Evolutionary conservation across 2,329 filamentous ascomycete genomes (phyloP).

Genomic region (Fusarium sp.): DNA sequence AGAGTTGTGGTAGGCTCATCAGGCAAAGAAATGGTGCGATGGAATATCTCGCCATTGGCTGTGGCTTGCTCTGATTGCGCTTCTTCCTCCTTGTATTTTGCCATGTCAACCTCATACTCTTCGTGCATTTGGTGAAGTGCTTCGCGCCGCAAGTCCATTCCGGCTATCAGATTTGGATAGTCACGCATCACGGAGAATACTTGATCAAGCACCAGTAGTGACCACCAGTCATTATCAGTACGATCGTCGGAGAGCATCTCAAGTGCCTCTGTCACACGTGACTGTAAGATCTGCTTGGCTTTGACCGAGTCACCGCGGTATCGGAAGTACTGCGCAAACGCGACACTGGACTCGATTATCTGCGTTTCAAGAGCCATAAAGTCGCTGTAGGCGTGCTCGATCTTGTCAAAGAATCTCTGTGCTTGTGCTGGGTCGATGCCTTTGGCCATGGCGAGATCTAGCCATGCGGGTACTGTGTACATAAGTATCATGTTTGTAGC

Average conservation of each 20-base stretch:
- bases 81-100: neutral
- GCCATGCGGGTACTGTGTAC: neutral
- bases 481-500: neutral
- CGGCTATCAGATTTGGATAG: neutral
- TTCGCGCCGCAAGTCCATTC: neutral
- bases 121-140: neutral
- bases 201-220: neutral
- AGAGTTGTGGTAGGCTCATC: neutral
- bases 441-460: neutral
- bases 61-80: neutral
- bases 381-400: neutral
- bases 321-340: neutral
- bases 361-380: neutral
- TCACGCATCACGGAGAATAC: slow-evolving; percentile 1
- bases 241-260: slow-evolving; percentile 3
- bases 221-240: neutral
- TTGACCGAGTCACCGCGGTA: neutral
- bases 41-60: neutral
- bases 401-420: neutral
- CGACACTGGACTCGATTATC: neutral
- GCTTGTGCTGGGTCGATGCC: neutral
- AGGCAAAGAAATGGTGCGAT: neutral
- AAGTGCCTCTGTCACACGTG: neutral
- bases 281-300: neutral
- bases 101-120: neutral